Percentiles rank a stretch among this genome's conserved stretches.
Conservation (phyloP, 2,329 filamentous ascomycete species). For the Aspergillus piperis region DNA sequence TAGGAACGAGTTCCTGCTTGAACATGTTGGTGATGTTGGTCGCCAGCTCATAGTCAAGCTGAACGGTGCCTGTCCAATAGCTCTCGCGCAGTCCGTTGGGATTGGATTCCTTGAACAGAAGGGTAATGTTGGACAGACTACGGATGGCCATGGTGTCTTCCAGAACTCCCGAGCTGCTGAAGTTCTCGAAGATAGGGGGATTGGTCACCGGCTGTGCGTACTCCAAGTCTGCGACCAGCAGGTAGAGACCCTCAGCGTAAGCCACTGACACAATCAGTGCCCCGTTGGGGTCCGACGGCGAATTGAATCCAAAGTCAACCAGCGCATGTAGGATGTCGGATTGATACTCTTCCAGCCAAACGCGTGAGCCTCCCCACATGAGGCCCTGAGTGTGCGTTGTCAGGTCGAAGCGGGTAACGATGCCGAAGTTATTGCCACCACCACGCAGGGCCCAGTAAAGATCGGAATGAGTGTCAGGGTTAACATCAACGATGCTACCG, state of each 20-base stretch:
- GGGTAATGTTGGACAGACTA: constrained; percentile 35
- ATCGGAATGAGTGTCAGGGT: constrained; percentile 31
- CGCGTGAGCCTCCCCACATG: constrained; percentile 43
- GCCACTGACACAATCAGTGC: constrained; percentile 38
- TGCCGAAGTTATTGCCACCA: constrained; percentile 43
- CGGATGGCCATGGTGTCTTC: constrained; percentile 32
- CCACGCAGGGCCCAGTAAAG: constrained; percentile 46
- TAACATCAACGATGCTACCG: constrained; percentile 35
- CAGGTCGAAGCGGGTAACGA: constrained; percentile 46
- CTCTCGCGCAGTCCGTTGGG: constrained; percentile 36
- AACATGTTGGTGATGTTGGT: constrained; percentile 18
- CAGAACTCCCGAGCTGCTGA: constrained; percentile 34
- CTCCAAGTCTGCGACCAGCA: constrained; percentile 38
- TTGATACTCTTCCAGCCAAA: constrained; percentile 33
- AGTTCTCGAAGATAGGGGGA: constrained; percentile 42
- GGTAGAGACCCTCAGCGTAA: constrained; percentile 25
- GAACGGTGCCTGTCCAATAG: constrained; percentile 37
- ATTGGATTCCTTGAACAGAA: constrained; percentile 36
- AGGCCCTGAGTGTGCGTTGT: constrained; percentile 39
- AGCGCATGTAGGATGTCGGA: constrained; percentile 35
- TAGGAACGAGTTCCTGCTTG: background rate
- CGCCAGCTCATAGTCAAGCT: constrained; percentile 31
- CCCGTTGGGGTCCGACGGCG: constrained; percentile 35
- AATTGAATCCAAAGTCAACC: constrained; percentile 26
- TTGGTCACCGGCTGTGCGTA: constrained; percentile 41